These are phyloP conservation scores for Protomyces arabidopsidicola DNA, from an alignment of 1,139 yeast genomes.

Conservation along the genomic window DNA sequence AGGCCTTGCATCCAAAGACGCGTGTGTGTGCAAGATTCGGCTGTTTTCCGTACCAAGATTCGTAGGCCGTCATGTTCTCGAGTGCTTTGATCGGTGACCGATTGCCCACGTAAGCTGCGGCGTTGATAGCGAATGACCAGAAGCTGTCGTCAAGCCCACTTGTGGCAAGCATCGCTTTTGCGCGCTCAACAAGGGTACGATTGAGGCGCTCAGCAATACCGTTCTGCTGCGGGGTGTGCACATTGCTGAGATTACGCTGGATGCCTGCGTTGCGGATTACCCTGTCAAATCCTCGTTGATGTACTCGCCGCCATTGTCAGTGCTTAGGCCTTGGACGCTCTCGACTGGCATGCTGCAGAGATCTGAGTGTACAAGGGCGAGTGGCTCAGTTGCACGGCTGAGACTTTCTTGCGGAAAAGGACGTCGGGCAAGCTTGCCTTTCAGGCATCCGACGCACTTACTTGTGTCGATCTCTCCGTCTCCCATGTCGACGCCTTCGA, in stretches of 20 bases:
- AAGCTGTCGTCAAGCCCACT: neutral
- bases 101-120: neutral
- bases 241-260: neutral
- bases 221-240: slow-evolving; percentile 25
- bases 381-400: neutral
- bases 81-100: neutral
- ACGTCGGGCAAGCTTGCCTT: neutral
- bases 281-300: neutral
- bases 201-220: slow-evolving; percentile 27
- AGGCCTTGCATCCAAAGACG: neutral
- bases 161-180: neutral
- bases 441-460: neutral
- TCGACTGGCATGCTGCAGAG: neutral
- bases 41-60: neutral
- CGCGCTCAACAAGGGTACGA: slow-evolving; percentile 13
- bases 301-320: neutral
- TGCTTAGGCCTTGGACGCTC: neutral
- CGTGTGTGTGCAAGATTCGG: neutral
- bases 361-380: neutral
- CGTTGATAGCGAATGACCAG: neutral
- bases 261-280: neutral
- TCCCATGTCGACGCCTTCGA: neutral
- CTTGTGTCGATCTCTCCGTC: neutral
- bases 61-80: neutral
- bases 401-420: neutral